phyloP scores from a whole-genome alignment of 2,329 filamentous ascomycete genomes.

The Fusarium sp. region DNA sequence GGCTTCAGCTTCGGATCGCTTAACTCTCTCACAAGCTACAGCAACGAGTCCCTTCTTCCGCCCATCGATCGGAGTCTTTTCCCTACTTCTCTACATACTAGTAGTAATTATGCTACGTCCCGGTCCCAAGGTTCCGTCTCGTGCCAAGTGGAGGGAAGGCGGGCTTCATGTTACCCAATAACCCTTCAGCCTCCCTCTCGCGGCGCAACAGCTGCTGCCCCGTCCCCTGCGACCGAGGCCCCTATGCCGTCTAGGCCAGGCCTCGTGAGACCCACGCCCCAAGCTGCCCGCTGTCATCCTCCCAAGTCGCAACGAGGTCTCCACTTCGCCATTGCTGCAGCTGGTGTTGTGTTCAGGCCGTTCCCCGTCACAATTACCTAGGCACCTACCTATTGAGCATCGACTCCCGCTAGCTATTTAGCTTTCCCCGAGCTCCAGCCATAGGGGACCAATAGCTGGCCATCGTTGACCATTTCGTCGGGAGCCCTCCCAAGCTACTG shows the following conservation, averaged over 20 bases:
- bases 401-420: constrained; percentile 11
- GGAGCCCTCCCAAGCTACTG: constrained; percentile 31
- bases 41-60: neutral
- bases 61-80: constrained; percentile 13
- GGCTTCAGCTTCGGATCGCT: neutral
- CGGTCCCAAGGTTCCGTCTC: constrained; percentile 26
- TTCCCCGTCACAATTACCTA: constrained; percentile 9
- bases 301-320: neutral
- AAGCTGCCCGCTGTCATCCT: constrained; percentile 31
- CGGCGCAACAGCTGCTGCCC: constrained; percentile 30
- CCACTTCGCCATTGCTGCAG: constrained; percentile 22
- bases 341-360: constrained; percentile 23
- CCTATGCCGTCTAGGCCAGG: constrained; percentile 16
- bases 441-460: constrained; percentile 30
- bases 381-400: neutral
- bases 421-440: constrained; percentile 21
- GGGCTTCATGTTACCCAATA: constrained; percentile 17
- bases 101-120: constrained; percentile 3
- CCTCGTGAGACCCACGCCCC: constrained; percentile 26
- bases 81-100: neutral
- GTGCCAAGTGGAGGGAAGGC: constrained; percentile 14
- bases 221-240: constrained; percentile 28
- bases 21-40: neutral
- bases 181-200: constrained; percentile 14
- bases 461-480: constrained; percentile 30